Evolutionary conservation across 108 stramenopile species (phyloP).

Genomic region (Aureococcus anophagefferens): DNA sequence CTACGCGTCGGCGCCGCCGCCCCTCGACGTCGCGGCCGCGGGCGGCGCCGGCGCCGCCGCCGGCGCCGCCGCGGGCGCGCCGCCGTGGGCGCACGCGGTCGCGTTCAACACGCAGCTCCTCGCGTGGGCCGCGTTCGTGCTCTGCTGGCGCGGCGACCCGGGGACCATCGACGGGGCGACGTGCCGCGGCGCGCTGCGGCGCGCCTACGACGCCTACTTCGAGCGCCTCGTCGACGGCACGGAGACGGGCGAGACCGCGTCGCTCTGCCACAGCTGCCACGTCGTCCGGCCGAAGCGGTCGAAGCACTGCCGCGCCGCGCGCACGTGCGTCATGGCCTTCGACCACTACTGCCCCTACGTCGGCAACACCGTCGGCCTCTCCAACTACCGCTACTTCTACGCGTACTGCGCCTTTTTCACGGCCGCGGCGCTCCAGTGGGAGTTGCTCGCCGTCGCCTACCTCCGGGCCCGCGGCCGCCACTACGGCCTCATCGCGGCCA

Average conservation of each 20-base stretch:
- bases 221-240: neutral
- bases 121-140: neutral
- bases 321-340: conserved; percentile 81
- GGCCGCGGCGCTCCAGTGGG: conserved; percentile 36
- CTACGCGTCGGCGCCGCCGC: neutral
- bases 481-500: conserved; percentile 7
- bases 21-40: neutral
- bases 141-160: neutral
- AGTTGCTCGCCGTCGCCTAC: conserved; percentile 46
- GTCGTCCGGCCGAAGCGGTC: conserved; percentile 80
- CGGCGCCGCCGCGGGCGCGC: neutral
- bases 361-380: conserved; percentile 78
- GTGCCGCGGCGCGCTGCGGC: neutral
- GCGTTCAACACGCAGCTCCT: neutral
- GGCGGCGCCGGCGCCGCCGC: neutral
- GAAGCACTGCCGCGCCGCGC: conserved; percentile 79
- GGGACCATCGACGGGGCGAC: neutral
- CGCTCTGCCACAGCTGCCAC: conserved; percentile 86
- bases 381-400: conserved; percentile 90
- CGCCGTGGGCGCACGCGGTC: neutral
- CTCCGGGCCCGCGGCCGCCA: conserved; percentile 36
- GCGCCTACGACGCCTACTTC: neutral
- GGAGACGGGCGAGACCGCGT: neutral
- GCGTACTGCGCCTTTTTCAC: conserved; percentile 58
- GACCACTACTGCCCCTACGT: conserved; percentile 99